Evolutionary conservation across 495 filamentous ascomycete species (phyloP), one percentile per base, ranked within the genome.

Genomic region (Trichocladium antarcticum): DNA sequence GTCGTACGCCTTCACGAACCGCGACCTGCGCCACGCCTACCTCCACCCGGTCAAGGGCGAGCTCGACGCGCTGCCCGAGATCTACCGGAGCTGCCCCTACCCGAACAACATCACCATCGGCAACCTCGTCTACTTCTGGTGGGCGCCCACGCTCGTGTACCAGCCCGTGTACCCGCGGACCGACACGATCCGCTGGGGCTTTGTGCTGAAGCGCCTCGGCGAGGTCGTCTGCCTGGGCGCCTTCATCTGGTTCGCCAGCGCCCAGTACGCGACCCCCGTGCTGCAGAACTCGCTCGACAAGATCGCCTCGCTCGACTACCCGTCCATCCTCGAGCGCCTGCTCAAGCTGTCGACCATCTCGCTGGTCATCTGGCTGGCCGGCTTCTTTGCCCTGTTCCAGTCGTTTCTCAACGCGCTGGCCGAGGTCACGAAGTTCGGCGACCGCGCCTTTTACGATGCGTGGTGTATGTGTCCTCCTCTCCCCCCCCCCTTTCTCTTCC

Each of bases 321-420:
- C 80, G 1, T 81, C 82, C 14, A 92, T 98, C 32, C 57, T 89
- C 35, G 92, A 98, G 63, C 80, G 92, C 7, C 69, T 95, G 1
- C 83, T 98, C 76, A 98, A 98, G 60, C 76, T 98, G 9, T 89
- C 85, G 14, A 95, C 92, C 5, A 92, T 98, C 48, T 88, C 82
- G 20, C 72, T 98, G 9, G 77, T 96, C 43, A 93, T 95, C 58
- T 98, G 92, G 92, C 79, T 98, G 2, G 87, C 87, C 3, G 90
- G 92, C 1, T 97, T 98, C 74, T 97, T 95, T 58, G 90, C 90
- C 1, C 68, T 96, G 14, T 98, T 98, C 67, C 92, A 98, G 60
- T 83, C 81, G 5, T 76, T 82, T 32, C 68, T 98, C 15, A 98
- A 98, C 60, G 87, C 87, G 1, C 66, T 98, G 44, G 89, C 92